Conservation (phyloP, 1,284 basidiomycete species). For the Boletus sp. region DNA sequence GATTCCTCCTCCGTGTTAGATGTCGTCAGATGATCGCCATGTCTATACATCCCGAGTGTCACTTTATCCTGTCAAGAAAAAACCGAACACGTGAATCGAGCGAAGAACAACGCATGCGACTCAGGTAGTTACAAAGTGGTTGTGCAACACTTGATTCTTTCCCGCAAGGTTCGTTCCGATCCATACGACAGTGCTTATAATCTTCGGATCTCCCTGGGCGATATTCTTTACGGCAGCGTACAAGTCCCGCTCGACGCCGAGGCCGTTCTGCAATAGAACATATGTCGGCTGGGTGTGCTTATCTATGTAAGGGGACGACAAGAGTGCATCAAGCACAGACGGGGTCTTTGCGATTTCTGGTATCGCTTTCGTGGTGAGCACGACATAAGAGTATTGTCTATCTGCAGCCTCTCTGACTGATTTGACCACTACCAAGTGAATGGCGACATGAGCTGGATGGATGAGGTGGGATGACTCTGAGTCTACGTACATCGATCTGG, state of each 20-base stretch:
- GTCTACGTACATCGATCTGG: constrained; percentile 54
- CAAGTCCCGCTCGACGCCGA: constrained; percentile 69
- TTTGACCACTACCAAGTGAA: constrained; percentile 44
- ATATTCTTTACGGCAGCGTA: constrained; percentile 49
- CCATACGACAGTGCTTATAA: constrained; percentile 53
- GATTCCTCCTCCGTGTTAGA: constrained; percentile 44
- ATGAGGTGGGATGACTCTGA: background rate
- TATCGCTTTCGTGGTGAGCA: constrained; percentile 70
- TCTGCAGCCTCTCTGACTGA: constrained; percentile 59
- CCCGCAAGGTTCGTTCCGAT: constrained; percentile 48
- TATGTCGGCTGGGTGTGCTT: constrained; percentile 53
- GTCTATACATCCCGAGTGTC: constrained; percentile 52
- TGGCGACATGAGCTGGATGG: background rate
- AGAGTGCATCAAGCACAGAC: constrained; percentile 53
- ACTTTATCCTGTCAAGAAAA: constrained; percentile 43
- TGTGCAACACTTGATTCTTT: constrained; percentile 50
- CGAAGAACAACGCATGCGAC: background rate
- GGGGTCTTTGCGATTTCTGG: constrained; percentile 64
- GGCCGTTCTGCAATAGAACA: constrained; percentile 73
- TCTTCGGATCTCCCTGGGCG: constrained; percentile 42
- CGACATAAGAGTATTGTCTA: constrained; percentile 58
- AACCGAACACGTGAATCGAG: background rate
- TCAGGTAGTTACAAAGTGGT: constrained; percentile 42
- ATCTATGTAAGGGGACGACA: constrained; percentile 48
- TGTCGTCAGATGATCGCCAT: constrained; percentile 38